Evolutionary conservation across 768 basidiomycete genomes (phyloP).

Genomic region (Tremella yokohamensis): DNA sequence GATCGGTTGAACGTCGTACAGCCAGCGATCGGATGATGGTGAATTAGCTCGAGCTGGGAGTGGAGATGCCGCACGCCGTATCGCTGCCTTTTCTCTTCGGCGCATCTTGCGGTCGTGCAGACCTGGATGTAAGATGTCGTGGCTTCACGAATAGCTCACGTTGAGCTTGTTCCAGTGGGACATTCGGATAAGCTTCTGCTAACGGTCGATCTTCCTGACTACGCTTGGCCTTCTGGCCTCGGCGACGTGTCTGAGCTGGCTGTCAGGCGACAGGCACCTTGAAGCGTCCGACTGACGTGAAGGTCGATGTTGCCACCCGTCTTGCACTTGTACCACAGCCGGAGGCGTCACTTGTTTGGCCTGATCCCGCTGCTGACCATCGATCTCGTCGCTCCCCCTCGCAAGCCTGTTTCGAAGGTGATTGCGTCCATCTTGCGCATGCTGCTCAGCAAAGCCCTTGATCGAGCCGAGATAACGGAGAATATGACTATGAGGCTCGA

Average conservation of each 20-base stretch:
- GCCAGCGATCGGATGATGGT: background rate
- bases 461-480: conserved; percentile 20
- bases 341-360: background rate
- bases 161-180: conserved; percentile 9
- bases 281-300: background rate
- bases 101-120: conserved; percentile 22
- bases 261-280: background rate
- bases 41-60: background rate
- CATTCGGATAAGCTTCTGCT: background rate
- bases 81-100: conserved; percentile 26
- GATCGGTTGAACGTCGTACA: background rate
- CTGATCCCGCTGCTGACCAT: conserved; percentile 2
- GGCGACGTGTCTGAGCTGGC: background rate
- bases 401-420: background rate
- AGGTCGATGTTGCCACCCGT: background rate
- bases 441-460: conserved; percentile 1
- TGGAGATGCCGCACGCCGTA: background rate
- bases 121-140: conserved; percentile 9
- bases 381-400: conserved; percentile 1
- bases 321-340: background rate
- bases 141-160: conserved; percentile 10
- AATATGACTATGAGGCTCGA: conserved; percentile 13
- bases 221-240: background rate
- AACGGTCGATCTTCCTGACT: background rate
- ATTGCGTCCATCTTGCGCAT: conserved; percentile 4